These are phyloP conservation scores for Moesziomyces sp. DNA, from an alignment of 1,284 basidiomycete genomes.

Conservation along the genomic window DNA sequence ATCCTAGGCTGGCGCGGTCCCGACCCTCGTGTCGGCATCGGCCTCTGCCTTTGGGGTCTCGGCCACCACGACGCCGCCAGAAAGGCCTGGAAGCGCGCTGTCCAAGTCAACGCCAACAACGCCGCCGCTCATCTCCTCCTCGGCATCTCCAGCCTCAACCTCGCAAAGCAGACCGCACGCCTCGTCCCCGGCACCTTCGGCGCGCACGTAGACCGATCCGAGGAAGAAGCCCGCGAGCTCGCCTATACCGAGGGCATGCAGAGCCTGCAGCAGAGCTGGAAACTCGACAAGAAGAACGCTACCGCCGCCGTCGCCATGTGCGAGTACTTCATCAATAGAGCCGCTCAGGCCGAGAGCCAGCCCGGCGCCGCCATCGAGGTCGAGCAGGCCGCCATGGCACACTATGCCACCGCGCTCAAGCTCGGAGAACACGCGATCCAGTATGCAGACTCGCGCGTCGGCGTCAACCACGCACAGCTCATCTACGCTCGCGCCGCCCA, in stretches of 20 bases:
- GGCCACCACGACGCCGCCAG: conserved; percentile 59
- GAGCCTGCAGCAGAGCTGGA: conserved; percentile 61
- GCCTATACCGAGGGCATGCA: conserved; percentile 62
- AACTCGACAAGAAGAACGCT: conserved; percentile 62
- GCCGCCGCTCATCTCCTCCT: conserved; percentile 59
- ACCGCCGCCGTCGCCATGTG: conserved; percentile 62
- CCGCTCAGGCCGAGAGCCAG: conserved; percentile 32
- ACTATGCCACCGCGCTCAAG: conserved; percentile 62
- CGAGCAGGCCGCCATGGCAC: conserved; percentile 39
- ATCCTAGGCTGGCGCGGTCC: conserved; percentile 54
- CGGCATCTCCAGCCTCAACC: conserved; percentile 61
- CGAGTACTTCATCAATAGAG: conserved; percentile 59
- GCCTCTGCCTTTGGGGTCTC: conserved; percentile 63
- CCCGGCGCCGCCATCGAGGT: conserved; percentile 12
- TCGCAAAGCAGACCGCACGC: conserved; percentile 47
- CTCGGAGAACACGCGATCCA: conserved; percentile 66
- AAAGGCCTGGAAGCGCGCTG: conserved; percentile 64
- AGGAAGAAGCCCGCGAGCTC: conserved; percentile 56
- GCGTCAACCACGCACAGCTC: conserved; percentile 59
- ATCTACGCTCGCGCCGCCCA: conserved; percentile 62
- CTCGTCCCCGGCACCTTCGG: conserved; percentile 57
- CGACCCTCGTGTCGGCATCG: conserved; percentile 65
- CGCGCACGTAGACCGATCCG: conserved; percentile 48
- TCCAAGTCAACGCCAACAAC: conserved; percentile 41
- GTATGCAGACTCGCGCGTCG: conserved; percentile 59